Evolutionary conservation across 2,329 filamentous ascomycete species (phyloP).

Genomic region (Alternaria incomplexa): DNA sequence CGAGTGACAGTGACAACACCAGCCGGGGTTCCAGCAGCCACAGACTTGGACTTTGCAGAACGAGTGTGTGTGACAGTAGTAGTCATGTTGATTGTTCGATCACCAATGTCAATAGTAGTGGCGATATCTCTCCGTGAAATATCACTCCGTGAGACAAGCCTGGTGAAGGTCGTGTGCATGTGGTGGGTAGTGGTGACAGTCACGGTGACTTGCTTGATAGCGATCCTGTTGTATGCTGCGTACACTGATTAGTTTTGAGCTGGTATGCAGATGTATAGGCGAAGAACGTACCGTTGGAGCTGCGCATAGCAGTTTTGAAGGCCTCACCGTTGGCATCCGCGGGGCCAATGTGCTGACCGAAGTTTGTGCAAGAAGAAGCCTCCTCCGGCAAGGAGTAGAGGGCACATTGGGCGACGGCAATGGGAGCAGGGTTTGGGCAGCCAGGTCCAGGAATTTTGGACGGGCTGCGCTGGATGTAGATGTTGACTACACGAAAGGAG

Average conservation of each 20-base stretch:
- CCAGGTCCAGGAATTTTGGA: constrained; percentile 2
- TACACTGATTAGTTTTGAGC: neutral
- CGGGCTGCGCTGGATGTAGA: constrained; percentile 25
- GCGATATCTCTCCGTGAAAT: neutral
- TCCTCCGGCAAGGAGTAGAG: constrained; percentile 14
- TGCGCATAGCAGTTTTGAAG: constrained; percentile 16
- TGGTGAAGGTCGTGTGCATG: neutral
- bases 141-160: neutral
- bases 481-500: constrained; percentile 19
- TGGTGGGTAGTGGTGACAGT: neutral
- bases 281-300: constrained; percentile 22
- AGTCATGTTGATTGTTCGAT: neutral
- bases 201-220: neutral
- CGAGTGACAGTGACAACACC: neutral
- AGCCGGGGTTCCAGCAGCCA: neutral
- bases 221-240: constrained; percentile 3
- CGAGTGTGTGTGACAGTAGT: neutral
- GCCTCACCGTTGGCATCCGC: constrained; percentile 9
- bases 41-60: neutral
- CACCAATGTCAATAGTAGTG: neutral
- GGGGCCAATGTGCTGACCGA: constrained; percentile 14
- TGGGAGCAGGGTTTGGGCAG: constrained; percentile 25
- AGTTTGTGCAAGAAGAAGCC: constrained; percentile 8
- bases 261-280: neutral
- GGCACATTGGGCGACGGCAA: constrained; percentile 14